Percentiles rank a stretch among this genome's conserved stretches.
phyloP scores from a whole-genome alignment of 2,329 filamentous ascomycete genomes.

The Fusarium hainanense region DNA sequence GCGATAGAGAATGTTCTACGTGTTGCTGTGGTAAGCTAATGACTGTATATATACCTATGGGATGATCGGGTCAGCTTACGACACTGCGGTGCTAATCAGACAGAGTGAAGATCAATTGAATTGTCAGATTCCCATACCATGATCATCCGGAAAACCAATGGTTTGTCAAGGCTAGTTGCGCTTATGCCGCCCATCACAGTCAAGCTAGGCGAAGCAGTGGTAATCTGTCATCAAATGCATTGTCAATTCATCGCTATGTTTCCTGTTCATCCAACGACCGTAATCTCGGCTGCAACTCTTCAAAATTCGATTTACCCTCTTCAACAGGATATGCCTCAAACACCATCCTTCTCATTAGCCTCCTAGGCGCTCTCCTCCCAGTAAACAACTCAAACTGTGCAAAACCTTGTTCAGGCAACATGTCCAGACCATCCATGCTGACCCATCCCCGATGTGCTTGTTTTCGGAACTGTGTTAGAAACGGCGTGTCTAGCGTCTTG shows the following conservation, averaged over 20 bases:
- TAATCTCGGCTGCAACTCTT: slow-evolving; percentile 52
- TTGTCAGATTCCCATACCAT: too few relatives aligned
- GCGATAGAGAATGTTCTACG: too few relatives aligned
- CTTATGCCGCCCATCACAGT: too few relatives aligned
- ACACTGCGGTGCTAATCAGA: not conserved
- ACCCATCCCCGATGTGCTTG: slow-evolving; percentile 75
- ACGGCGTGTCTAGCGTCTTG: slow-evolving; percentile 76
- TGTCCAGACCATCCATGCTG: slow-evolving; percentile 78
- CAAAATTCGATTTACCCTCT: slow-evolving; percentile 54
- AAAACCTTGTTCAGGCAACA: slow-evolving; percentile 82
- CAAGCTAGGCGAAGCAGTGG: too few relatives aligned
- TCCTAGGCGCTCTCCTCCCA: slow-evolving; percentile 63
- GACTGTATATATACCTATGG: not conserved
- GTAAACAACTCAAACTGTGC: slow-evolving; percentile 87
- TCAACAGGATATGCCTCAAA: slow-evolving; percentile 58
- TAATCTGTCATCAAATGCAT: not conserved
- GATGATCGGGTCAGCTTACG: not conserved
- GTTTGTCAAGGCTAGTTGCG: too few relatives aligned
- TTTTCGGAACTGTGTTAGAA: slow-evolving; percentile 74
- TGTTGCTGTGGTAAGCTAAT: not conserved
- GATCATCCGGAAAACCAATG: too few relatives aligned
- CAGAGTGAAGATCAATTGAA: too few relatives aligned
- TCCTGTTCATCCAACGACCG: slow-evolving; percentile 46
- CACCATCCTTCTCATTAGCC: slow-evolving; percentile 76
- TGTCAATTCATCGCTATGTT: slow-evolving; percentile 27